A percentile compares a stretch with the other conserved stretches of the same genome.
Conservation (phyloP, 2,329 filamentous ascomycete species). For the Paracorniculantispora psalliotae region DNA sequence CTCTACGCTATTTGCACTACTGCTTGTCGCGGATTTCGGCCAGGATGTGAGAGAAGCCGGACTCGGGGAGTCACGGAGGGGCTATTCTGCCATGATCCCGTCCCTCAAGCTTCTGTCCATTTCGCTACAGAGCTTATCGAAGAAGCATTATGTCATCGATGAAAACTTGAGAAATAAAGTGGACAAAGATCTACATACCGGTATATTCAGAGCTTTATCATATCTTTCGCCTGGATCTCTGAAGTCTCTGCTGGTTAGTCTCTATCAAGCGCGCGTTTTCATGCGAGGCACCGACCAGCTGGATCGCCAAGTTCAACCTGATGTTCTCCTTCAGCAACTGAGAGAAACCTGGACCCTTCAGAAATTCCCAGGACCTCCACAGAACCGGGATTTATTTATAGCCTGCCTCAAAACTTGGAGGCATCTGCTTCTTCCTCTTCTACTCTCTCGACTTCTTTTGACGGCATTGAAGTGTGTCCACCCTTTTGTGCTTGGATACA, state of each 20-base stretch:
- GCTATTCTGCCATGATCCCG: no score
- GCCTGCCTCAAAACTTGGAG: conserved; percentile 20
- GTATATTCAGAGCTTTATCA: neutral
- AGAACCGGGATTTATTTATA: neutral
- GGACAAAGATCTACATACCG: no score
- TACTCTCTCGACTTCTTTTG: neutral
- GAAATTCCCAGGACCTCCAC: no score
- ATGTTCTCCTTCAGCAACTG: neutral
- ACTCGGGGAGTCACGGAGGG: no score
- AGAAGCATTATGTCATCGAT: neutral
- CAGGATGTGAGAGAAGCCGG: neutral
- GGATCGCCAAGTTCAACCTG: neutral
- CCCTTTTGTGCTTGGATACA: neutral
- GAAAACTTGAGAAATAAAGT: neutral
- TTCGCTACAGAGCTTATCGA: neutral
- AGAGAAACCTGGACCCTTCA: neutral
- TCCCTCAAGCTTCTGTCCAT: neutral
- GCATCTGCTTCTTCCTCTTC: conserved; percentile 1
- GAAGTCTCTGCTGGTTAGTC: neutral
- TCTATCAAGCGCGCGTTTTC: neutral
- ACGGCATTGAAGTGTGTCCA: neutral
- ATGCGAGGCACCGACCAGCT: neutral
- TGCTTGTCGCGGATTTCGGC: neutral
- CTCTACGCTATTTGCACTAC: neutral
- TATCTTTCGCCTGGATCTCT: neutral